Conservation (phyloP, 768 basidiomycete genomes). For the Tulasnella sp. region DNA sequence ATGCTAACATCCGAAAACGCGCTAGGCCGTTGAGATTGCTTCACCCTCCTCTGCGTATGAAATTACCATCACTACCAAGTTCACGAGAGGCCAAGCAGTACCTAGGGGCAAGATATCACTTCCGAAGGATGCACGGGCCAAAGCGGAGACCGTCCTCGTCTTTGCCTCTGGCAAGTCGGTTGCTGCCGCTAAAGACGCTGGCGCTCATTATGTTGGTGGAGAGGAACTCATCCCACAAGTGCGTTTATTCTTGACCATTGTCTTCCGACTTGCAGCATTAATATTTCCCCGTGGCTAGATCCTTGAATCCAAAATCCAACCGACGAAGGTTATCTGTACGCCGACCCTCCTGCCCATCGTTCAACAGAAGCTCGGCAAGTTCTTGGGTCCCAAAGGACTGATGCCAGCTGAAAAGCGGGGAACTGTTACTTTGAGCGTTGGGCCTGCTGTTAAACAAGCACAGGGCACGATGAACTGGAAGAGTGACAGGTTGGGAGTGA, state of each 20-base stretch:
- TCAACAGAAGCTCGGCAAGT: slow-evolving; percentile 75
- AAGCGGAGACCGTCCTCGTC: slow-evolving; percentile 79
- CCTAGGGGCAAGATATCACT: slow-evolving; percentile 89
- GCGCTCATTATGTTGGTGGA: slow-evolving; percentile 90
- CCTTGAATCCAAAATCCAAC: slow-evolving; percentile 69
- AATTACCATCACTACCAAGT: slow-evolving; percentile 75
- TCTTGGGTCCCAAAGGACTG: slow-evolving; percentile 83
- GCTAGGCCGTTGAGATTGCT: slow-evolving; percentile 81
- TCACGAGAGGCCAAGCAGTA: slow-evolving; percentile 76
- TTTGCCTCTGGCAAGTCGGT: slow-evolving; percentile 86
- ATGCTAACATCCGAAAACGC: slow-evolving; percentile 9
- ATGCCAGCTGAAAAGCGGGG: slow-evolving; percentile 96
- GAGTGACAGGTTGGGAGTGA: slow-evolving; percentile 83
- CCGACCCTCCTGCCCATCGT: slow-evolving; percentile 77
- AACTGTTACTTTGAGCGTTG: slow-evolving; percentile 89
- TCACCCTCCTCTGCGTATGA: slow-evolving; percentile 78
- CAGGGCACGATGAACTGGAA: slow-evolving; percentile 90
- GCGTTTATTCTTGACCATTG: slow-evolving; percentile 43
- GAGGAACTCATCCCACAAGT: slow-evolving; percentile 87
- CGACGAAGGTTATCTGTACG: slow-evolving; percentile 83
- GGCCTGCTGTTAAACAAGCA: slow-evolving; percentile 75
- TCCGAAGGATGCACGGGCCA: slow-evolving; percentile 69
- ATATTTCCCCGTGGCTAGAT: slow-evolving; percentile 53
- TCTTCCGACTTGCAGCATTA: not conserved
- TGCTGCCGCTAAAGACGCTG: slow-evolving; percentile 81